Percentiles rank a stretch among this genome's conserved stretches.
phyloP scores from a whole-genome alignment of 257 asterid species.

The Solanum verrucosum region DNA sequence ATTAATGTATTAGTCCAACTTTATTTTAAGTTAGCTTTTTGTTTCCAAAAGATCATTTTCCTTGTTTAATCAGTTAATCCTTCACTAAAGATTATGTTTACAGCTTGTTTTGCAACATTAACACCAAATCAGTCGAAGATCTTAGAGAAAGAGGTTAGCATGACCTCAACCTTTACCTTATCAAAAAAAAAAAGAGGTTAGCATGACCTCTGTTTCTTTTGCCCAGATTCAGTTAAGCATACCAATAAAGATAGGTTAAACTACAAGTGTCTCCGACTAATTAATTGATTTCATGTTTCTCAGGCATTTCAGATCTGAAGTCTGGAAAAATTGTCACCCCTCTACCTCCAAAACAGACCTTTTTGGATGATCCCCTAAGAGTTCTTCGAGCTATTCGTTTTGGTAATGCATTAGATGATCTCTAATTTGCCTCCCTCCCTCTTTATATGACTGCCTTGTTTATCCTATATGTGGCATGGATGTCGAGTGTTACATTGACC shows the following conservation, averaged over 20 bases:
- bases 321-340: constrained; percentile 89
- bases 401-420: constrained; percentile 32
- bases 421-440: not conserved
- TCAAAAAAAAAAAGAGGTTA: too few relatives aligned
- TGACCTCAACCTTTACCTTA: too few relatives aligned
- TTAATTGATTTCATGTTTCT: not conserved
- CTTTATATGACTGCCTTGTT: not conserved
- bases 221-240: not conserved
- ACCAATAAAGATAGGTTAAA: not conserved
- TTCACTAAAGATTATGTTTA: not conserved
- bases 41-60: not conserved
- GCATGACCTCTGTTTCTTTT: not conserved
- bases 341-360: constrained; percentile 82
- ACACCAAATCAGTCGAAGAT: constrained; percentile 71
- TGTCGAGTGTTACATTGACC: not conserved
- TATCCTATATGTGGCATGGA: not conserved
- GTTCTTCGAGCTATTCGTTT: constrained; percentile 97
- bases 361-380: constrained; percentile 87
- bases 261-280: not conserved
- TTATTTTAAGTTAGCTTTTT: not conserved
- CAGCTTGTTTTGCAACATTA: constrained; percentile 96
- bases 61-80: not conserved
- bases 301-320: constrained; percentile 70
- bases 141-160: constrained; percentile 61
- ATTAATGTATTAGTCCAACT: not conserved